phyloP scores from a whole-genome alignment of 345 rosid genomes.

The Aethionema arabicum region DNA sequence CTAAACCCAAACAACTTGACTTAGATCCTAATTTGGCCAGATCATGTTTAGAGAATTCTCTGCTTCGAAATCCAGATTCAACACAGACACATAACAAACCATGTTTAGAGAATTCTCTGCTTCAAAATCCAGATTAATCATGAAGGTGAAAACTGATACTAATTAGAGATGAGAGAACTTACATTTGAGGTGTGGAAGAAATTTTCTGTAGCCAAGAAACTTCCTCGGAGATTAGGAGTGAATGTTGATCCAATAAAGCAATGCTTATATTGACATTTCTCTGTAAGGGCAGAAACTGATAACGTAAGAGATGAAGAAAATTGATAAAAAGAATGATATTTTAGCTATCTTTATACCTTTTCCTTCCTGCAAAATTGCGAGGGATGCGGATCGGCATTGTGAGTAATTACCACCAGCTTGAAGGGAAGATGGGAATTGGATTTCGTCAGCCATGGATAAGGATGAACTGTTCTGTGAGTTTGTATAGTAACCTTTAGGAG shows the following conservation, averaged over 20 bases:
- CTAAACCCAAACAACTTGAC: no score
- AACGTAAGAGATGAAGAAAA: constrained; percentile 15
- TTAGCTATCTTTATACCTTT: constrained; percentile 46
- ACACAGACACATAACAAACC: no score
- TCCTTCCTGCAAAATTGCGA: constrained; percentile 62
- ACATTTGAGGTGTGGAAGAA: constrained; percentile 91
- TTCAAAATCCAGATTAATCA: no score
- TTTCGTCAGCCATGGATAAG: constrained; percentile 41
- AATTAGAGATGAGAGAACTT: not conserved
- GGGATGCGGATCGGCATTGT: constrained; percentile 75
- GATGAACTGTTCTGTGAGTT: constrained; percentile 41
- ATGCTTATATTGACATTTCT: constrained; percentile 55
- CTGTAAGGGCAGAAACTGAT: constrained; percentile 43
- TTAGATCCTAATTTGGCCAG: no score
- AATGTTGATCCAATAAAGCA: constrained; percentile 79
- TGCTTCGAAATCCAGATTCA: no score
- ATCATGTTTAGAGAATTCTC: no score
- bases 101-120: no score
- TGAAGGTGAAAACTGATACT: no score
- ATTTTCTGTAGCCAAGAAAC: constrained; percentile 80
- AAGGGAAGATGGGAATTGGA: constrained; percentile 39
- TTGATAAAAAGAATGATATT: not conserved
- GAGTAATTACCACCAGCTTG: constrained; percentile 82
- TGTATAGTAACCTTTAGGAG: constrained; percentile 65
- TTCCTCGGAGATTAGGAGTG: constrained; percentile 78